These are phyloP conservation scores for Cyanophora paradoxa DNA, from an alignment of 78 protist genomes.

Conservation along the genomic window DNA sequence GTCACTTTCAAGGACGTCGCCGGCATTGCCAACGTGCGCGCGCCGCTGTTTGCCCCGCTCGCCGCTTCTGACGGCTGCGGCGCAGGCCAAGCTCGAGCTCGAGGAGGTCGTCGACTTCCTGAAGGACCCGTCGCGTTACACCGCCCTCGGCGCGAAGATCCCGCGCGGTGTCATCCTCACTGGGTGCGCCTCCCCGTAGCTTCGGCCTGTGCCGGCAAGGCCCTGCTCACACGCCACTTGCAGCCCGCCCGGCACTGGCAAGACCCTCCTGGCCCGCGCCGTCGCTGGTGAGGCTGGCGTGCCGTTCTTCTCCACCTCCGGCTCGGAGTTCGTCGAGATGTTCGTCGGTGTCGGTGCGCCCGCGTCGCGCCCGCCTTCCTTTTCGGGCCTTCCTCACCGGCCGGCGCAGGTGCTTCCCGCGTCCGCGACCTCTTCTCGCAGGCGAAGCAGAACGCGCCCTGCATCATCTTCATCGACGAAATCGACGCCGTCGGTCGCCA, in stretches of 20 bases:
- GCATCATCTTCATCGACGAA: slow-evolving; percentile 87
- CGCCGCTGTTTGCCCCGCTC: too few species aligned
- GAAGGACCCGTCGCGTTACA: slow-evolving; percentile 73
- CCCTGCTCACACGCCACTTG: too few species aligned
- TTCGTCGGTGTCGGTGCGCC: slow-evolving; percentile 96
- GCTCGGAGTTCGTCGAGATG: slow-evolving; percentile 94
- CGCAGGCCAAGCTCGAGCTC: slow-evolving; percentile 49
- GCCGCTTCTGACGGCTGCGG: too few species aligned
- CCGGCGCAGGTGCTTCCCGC: too few species aligned
- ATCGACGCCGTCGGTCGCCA: slow-evolving; percentile 86
- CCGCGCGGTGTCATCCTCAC: slow-evolving; percentile 75
- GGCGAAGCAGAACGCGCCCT: slow-evolving; percentile 71
- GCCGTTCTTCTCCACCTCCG: slow-evolving; percentile 83
- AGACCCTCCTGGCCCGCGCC: slow-evolving; percentile 87
- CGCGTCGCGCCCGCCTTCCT: too few species aligned
- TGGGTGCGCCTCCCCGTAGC: not conserved
- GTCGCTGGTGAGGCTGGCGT: slow-evolving; percentile 87
- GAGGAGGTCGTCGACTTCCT: slow-evolving; percentile 77
- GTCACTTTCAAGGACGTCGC: slow-evolving; percentile 30
- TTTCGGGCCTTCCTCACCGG: too few species aligned
- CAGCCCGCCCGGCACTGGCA: slow-evolving; percentile 96
- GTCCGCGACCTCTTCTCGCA: slow-evolving; percentile 35
- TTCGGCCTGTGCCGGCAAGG: slow-evolving; percentile 50
- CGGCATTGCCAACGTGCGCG: slow-evolving; percentile 18
- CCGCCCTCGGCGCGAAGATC: slow-evolving; percentile 63